Evolutionary conservation across 1,139 yeast genomes (phyloP).

Genomic region (Kurtzmaniella quercitrusa): DNA sequence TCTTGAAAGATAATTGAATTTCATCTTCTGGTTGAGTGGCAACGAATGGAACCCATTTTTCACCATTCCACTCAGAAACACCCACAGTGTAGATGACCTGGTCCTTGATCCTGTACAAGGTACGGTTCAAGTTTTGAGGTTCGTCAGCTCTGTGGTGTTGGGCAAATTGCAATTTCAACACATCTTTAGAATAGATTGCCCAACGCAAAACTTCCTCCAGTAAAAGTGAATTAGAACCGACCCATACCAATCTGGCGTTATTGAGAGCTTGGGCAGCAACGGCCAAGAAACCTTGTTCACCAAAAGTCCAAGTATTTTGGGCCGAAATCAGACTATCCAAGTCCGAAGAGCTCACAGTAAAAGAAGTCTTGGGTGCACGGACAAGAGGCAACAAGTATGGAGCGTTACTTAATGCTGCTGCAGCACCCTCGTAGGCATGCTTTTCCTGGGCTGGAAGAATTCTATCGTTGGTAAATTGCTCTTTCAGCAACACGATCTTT

Average conservation of each 20-base stretch:
- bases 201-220: conserved; percentile 60
- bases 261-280: conserved; percentile 81
- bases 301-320: conserved; percentile 73
- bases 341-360: conserved; percentile 40
- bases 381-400: conserved; percentile 69
- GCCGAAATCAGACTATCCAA: conserved; percentile 30
- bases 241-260: conserved; percentile 79
- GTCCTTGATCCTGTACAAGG: conserved; percentile 70
- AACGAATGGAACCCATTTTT: conserved; percentile 66
- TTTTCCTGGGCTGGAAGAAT: conserved; percentile 15
- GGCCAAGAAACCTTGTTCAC: conserved; percentile 71
- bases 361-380: conserved; percentile 65
- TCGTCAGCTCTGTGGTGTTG: conserved; percentile 50
- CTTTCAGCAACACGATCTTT: conserved; percentile 22
- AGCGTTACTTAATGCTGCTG: conserved; percentile 44
- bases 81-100: conserved; percentile 61
- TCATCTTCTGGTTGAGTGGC: conserved; percentile 44
- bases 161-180: conserved; percentile 54
- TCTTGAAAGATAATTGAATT: conserved; percentile 77
- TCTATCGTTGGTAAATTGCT: conserved; percentile 22
- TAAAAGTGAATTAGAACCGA: conserved; percentile 63
- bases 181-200: conserved; percentile 69
- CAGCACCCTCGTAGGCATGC: conserved; percentile 31
- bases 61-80: conserved; percentile 56
- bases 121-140: conserved; percentile 33